A percentile compares a stretch with the other conserved stretches of the same genome.
These are phyloP conservation scores for Hypericum perforatum DNA, from an alignment of 345 rosid species.

Conservation along the genomic window DNA sequence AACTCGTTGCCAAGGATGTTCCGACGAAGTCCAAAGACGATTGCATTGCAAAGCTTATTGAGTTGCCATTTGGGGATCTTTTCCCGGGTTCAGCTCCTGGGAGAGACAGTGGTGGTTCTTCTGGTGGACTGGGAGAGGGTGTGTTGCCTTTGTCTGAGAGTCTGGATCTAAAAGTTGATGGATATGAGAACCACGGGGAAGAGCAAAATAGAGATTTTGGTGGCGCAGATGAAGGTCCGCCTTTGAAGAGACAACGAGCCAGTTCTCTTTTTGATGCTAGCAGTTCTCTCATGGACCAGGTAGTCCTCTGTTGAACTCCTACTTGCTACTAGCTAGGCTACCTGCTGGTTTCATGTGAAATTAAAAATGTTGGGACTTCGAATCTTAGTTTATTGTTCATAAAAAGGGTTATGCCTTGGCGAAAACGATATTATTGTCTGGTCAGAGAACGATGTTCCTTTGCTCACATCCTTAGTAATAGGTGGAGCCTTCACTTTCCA, in stretches of 20 bases:
- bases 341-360: background rate
- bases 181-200: slow-evolving; percentile 21
- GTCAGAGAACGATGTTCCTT: no score
- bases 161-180: slow-evolving; percentile 23
- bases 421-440: no score
- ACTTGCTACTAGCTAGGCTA: background rate
- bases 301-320: slow-evolving; percentile 9
- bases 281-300: slow-evolving; percentile 76
- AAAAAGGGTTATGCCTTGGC: no score
- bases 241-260: slow-evolving; percentile 41
- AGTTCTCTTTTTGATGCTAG: slow-evolving; percentile 34
- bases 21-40: slow-evolving; percentile 62
- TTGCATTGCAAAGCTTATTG: slow-evolving; percentile 77
- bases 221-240: slow-evolving; percentile 33
- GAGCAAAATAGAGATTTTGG: slow-evolving; percentile 31
- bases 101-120: slow-evolving; percentile 16
- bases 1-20: slow-evolving; percentile 70
- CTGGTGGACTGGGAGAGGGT: slow-evolving; percentile 15
- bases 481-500: no score
- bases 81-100: slow-evolving; percentile 35
- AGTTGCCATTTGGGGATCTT: slow-evolving; percentile 79
- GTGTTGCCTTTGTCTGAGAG: slow-evolving; percentile 22
- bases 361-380: no score
- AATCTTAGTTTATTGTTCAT: no score
- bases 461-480: no score